Percentiles rank a stretch among this genome's conserved stretches.
Evolutionary conservation across 495 filamentous ascomycete species (phyloP).

Genomic region (Aspergillus hancockii): DNA sequence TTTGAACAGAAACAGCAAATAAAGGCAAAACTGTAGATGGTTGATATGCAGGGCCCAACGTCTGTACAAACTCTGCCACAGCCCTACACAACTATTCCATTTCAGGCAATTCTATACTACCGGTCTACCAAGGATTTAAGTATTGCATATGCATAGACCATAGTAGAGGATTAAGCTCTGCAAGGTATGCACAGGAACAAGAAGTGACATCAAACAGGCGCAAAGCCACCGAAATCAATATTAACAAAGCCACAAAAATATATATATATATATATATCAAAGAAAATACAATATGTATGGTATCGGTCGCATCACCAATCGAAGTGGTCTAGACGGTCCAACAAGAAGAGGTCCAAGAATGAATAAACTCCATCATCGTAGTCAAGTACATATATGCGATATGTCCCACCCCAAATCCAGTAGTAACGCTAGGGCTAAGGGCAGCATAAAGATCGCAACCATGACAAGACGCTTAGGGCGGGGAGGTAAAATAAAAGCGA

Average conservation of each 20-base stretch:
- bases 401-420: neutral
- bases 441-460: neutral
- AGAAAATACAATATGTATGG: slow-evolving; percentile 10
- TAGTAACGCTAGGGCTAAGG: neutral
- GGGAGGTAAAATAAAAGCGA: neutral
- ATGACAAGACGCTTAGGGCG: neutral
- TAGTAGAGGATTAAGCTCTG: neutral
- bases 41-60: neutral
- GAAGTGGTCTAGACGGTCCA: slow-evolving; percentile 1
- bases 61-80: no score
- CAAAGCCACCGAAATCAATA: slow-evolving; percentile 3
- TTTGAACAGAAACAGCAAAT: slow-evolving; percentile 39
- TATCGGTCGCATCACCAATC: slow-evolving; percentile 9
- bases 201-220: neutral
- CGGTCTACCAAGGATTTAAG: neutral
- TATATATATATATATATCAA: no score
- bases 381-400: neutral
- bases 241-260: slow-evolving; percentile 3
- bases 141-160: neutral
- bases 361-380: slow-evolving; percentile 1
- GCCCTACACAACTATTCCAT: no score
- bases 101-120: no score
- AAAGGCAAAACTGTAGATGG: slow-evolving; percentile 59
- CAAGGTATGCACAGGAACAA: slow-evolving; percentile 4
- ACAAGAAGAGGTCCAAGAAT: neutral